Conservation (phyloP, 768 basidiomycete genomes). For the Amanita polypyramis region DNA sequence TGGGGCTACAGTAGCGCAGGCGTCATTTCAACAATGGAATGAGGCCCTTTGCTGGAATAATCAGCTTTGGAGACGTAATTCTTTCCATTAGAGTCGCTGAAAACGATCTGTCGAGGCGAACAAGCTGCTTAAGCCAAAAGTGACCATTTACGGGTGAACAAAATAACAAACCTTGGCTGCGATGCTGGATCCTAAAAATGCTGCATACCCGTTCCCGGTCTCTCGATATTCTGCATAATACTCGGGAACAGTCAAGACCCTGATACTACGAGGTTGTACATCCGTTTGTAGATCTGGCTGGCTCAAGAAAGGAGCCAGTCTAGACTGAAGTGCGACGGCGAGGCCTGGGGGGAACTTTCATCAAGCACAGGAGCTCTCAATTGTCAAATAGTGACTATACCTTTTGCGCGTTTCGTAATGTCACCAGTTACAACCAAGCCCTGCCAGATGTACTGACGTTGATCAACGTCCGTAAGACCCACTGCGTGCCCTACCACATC, state of each 20-base stretch:
- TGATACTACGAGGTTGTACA: slow-evolving; percentile 56
- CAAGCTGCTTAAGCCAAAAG: not conserved
- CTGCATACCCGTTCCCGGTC: slow-evolving; percentile 70
- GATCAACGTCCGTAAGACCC: slow-evolving; percentile 47
- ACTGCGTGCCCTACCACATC: slow-evolving; percentile 60
- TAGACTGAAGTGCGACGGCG: slow-evolving; percentile 58
- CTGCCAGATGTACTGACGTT: slow-evolving; percentile 65
- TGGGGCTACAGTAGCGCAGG: slow-evolving; percentile 49
- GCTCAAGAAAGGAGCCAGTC: slow-evolving; percentile 51
- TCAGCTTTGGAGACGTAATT: slow-evolving; percentile 76
- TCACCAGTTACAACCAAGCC: slow-evolving; percentile 78
- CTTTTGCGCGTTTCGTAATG: slow-evolving; percentile 59
- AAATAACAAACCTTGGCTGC: slow-evolving; percentile 62
- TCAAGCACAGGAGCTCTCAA: not conserved
- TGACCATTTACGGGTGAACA: too few relatives aligned
- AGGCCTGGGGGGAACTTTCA: slow-evolving; percentile 32
- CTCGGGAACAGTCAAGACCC: slow-evolving; percentile 64
- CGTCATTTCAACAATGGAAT: slow-evolving; percentile 67
- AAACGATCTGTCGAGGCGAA: slow-evolving; percentile 44
- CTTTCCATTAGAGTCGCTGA: slow-evolving; percentile 54
- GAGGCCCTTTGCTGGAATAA: slow-evolving; percentile 64
- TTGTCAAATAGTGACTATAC: slow-evolving; percentile 22
- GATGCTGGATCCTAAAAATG: slow-evolving; percentile 76
- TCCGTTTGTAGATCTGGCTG: slow-evolving; percentile 60
- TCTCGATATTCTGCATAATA: slow-evolving; percentile 89